phyloP scores from a whole-genome alignment of 306 rosid species.

The Ceratonia siliqua region DNA sequence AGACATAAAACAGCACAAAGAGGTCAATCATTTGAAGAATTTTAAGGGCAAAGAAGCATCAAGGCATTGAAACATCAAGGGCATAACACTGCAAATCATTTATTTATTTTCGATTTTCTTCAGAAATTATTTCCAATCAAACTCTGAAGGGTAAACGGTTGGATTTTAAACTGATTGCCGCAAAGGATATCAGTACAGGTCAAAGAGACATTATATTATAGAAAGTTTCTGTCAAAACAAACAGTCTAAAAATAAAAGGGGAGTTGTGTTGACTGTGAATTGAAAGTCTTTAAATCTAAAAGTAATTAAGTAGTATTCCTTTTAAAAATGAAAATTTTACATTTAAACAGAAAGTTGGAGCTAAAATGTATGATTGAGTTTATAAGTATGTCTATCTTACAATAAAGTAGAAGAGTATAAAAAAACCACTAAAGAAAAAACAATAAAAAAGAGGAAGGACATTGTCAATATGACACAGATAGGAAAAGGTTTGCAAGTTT shows the following conservation, averaged over 20 bases:
- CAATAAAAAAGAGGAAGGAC: not conserved
- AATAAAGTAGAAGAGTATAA: not conserved
- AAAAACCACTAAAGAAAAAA: not conserved
- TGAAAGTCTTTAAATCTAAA: conserved; percentile 19
- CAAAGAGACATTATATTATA: not conserved
- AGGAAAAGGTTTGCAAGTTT: not conserved
- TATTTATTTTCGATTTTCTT: not conserved
- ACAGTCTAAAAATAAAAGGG: conserved; percentile 4
- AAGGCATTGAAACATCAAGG: not conserved
- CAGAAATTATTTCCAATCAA: not conserved
- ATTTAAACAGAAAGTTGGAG: conserved; percentile 22
- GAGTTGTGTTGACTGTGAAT: not conserved
- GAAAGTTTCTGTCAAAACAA: not conserved
- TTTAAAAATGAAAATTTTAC: conserved; percentile 25
- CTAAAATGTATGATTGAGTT: conserved; percentile 15
- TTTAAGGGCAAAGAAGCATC: not conserved
- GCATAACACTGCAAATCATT: not conserved
- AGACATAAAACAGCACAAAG: not conserved
- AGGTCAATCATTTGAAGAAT: not conserved
- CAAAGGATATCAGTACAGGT: not conserved
- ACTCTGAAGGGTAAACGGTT: not conserved
- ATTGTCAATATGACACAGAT: not conserved
- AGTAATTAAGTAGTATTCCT: conserved; percentile 25
- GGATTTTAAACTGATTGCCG: not conserved
- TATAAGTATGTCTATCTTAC: conserved; percentile 25